Percentiles rank a stretch among this genome's conserved stretches.
phyloP scores from a whole-genome alignment of 495 filamentous ascomycete genomes.

The Glonium stellatum region DNA sequence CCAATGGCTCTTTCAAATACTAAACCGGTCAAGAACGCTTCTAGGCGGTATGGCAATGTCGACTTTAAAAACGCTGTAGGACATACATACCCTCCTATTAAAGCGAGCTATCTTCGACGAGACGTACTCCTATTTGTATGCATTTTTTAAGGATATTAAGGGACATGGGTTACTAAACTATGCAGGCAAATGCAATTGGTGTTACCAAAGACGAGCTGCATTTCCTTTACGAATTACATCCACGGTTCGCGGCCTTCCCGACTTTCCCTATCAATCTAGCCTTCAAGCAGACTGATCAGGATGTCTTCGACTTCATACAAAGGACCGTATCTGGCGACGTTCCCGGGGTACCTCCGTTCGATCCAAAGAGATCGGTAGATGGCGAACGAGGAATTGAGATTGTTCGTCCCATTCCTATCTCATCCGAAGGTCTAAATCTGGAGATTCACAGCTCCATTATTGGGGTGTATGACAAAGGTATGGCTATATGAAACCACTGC shows the following conservation, averaged over 20 bases:
- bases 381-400: slow-evolving; percentile 76
- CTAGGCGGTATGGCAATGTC: slow-evolving; percentile 32
- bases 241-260: slow-evolving; percentile 75
- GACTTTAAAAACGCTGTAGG: slow-evolving; percentile 31
- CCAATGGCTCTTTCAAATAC: slow-evolving; percentile 10
- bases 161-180: neutral
- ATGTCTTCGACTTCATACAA: slow-evolving; percentile 83
- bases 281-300: slow-evolving; percentile 70
- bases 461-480: slow-evolving; percentile 89
- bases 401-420: slow-evolving; percentile 67
- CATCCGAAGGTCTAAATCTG: slow-evolving; percentile 63
- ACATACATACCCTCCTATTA: slow-evolving; percentile 25
- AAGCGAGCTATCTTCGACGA: slow-evolving; percentile 29
- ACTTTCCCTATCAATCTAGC: slow-evolving; percentile 80
- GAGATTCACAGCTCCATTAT: slow-evolving; percentile 73
- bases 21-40: slow-evolving; percentile 23
- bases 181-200: slow-evolving; percentile 32
- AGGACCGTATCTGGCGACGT: slow-evolving; percentile 52
- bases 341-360: slow-evolving; percentile 70
- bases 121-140: slow-evolving; percentile 33
- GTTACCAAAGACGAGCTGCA: slow-evolving; percentile 29
- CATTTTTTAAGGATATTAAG: neutral
- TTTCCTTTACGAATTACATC: slow-evolving; percentile 58
- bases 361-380: slow-evolving; percentile 67
- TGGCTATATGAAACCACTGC: no score